Percentiles rank a stretch among this genome's conserved stretches.
Conservation (phyloP, 257 asterid species). For the Jacaranda copaia region DNA sequence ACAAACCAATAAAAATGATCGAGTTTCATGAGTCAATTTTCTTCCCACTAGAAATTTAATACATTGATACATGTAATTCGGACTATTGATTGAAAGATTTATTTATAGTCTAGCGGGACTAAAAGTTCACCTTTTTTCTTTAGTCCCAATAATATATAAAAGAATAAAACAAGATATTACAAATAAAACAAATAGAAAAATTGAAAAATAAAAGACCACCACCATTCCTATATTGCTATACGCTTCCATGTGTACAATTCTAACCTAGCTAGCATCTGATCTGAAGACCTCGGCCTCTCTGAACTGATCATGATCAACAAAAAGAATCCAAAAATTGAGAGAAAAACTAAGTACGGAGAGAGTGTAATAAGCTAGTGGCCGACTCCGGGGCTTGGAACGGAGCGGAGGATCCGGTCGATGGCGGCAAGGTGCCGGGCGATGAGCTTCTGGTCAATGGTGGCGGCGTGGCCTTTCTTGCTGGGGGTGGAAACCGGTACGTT, state of each 20-base stretch:
- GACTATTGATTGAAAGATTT: too few species aligned
- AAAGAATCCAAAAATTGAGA: conserved; percentile 42
- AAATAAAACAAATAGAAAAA: background rate
- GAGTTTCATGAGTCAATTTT: too few species aligned
- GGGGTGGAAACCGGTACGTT: conserved; percentile 61
- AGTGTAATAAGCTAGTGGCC: conserved; percentile 49
- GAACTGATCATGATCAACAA: background rate
- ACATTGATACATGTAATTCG: too few species aligned
- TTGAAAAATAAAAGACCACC: background rate
- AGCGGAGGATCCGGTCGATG: conserved; percentile 61
- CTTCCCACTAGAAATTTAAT: too few species aligned
- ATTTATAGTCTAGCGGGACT: background rate
- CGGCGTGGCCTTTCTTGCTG: conserved; percentile 57
- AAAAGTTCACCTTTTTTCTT: background rate
- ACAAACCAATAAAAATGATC: too few species aligned
- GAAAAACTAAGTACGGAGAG: background rate
- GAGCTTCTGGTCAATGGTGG: conserved; percentile 47
- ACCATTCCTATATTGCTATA: conserved; percentile 1
- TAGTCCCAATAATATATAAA: background rate
- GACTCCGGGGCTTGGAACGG: conserved; percentile 83
- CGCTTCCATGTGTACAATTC: conserved; percentile 22
- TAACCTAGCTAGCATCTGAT: conserved; percentile 17
- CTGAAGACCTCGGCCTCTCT: background rate
- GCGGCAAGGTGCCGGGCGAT: conserved; percentile 63
- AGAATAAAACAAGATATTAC: background rate